These are phyloP conservation scores for slime mould (Dictyostelium discoideum) DNA, from an alignment of 78 protist genomes.

Conservation along the genomic window dicty_2.7 NC_007088.5:5096501-5097000, in stretches of 20 bases:
- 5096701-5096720: neutral
- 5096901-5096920: neutral
- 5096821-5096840: neutral
- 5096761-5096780: neutral
- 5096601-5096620: neutral
- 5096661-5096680: neutral
- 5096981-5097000: neutral
- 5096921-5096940: neutral
- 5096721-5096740: neutral
- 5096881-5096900: neutral
- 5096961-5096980: neutral
- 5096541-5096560: neutral
- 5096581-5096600: neutral
- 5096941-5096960: neutral
- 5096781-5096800: slow-evolving; percentile 7
- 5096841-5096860: neutral
- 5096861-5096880: neutral
- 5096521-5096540: too few species aligned
- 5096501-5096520: neutral
- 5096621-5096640: neutral
- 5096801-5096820: neutral
- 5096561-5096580: neutral
- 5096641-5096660: neutral
- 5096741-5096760: neutral
- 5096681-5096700: neutral